Conservation (phyloP, 345 rosid species). For the Fremontodendron californicum region DNA sequence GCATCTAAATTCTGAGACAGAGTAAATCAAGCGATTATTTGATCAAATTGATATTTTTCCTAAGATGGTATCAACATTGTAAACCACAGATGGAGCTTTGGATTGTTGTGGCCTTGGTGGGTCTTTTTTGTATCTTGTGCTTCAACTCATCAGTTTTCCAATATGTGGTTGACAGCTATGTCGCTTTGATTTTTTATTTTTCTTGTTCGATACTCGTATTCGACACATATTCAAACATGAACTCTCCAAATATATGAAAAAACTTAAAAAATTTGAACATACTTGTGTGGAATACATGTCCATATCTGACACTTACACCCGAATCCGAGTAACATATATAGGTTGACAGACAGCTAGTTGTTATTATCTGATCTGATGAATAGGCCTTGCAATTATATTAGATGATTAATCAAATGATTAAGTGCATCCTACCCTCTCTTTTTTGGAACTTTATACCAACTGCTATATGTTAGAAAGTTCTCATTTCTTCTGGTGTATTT, state of each 20-base stretch:
- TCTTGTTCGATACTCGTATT: no score
- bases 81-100: not conserved
- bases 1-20: not conserved
- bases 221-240: no score
- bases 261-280: no score
- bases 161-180: conserved; percentile 6
- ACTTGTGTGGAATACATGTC: no score
- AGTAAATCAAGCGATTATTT: not conserved
- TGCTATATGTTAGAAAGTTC: not conserved
- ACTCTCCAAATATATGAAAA: no score
- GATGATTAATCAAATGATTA: conserved; percentile 3
- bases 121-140: not conserved
- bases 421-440: not conserved
- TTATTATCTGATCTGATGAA: not conserved
- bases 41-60: not conserved
- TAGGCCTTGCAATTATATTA: not conserved
- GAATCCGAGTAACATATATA: no score
- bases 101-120: not conserved
- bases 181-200: no score
- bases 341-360: conserved; percentile 12
- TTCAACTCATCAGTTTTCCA: not conserved
- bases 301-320: no score
- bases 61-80: not conserved
- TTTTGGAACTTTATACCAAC: not conserved
- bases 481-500: not conserved